Conservation (phyloP, 352 stramenopile species). For the Peronospora belbahrii region DNA sequence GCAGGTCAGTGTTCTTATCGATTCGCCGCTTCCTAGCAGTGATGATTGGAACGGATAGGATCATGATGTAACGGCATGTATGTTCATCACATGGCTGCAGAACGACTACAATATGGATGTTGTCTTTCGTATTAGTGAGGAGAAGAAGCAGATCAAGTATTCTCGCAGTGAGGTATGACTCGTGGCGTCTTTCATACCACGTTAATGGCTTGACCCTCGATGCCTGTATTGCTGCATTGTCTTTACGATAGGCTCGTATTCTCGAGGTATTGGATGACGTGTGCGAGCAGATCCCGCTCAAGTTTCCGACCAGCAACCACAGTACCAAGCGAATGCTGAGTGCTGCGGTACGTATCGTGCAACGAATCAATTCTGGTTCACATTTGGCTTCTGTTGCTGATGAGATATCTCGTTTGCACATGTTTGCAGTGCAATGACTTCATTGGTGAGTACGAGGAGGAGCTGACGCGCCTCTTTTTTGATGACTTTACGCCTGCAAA, state of each 20-base stretch:
- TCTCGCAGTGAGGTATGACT: slow-evolving; percentile 53
- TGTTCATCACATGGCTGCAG: slow-evolving; percentile 13
- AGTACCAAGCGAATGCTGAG: slow-evolving; percentile 55
- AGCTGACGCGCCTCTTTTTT: slow-evolving; percentile 71
- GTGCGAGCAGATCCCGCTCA: slow-evolving; percentile 44
- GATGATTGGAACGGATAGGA: background rate
- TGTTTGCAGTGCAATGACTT: slow-evolving; percentile 61
- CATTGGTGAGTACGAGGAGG: slow-evolving; percentile 69
- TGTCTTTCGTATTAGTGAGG: slow-evolving; percentile 80
- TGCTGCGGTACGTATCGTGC: slow-evolving; percentile 32
- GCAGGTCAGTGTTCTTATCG: slow-evolving; percentile 16
- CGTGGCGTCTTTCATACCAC: background rate
- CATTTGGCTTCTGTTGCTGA: background rate
- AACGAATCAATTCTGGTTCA: background rate
- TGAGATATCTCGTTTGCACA: background rate
- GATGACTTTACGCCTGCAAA: slow-evolving; percentile 64
- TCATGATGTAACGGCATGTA: background rate
- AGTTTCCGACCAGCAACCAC: slow-evolving; percentile 29
- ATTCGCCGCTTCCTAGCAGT: too few relatives aligned
- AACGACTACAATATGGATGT: slow-evolving; percentile 80
- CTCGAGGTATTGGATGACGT: slow-evolving; percentile 78
- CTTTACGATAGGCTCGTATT: slow-evolving; percentile 47
- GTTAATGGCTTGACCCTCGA: slow-evolving; percentile 3
- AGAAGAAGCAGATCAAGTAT: slow-evolving; percentile 83
- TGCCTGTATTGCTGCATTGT: background rate